Conservation (phyloP, 371 early-diverging fungal genomes). For the Mucor piriformis region DNA sequence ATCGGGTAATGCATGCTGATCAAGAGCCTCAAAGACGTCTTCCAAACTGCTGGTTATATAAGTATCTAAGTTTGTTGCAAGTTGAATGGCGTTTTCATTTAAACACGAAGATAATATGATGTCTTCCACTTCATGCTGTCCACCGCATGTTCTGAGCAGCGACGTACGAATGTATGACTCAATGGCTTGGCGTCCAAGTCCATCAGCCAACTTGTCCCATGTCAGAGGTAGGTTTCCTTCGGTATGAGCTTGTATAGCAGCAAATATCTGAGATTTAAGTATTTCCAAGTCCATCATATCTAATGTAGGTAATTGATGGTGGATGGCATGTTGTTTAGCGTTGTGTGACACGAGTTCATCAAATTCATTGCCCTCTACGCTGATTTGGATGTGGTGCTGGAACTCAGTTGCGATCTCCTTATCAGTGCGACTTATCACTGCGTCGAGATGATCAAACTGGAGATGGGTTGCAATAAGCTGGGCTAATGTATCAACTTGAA, state of each 20-base stretch:
- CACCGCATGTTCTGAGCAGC: constrained; percentile 19
- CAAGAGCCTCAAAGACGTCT: constrained; percentile 31
- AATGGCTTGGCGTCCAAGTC: constrained; percentile 26
- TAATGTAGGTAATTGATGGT: constrained; percentile 24
- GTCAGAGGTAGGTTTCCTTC: constrained; percentile 39
- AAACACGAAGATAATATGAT: constrained; percentile 31
- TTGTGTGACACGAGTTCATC: constrained; percentile 19
- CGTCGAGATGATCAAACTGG: constrained; percentile 36
- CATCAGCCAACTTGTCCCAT: constrained; percentile 39
- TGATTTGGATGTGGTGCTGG: constrained; percentile 39
- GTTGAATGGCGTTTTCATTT: constrained; percentile 19
- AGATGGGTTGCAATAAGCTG: constrained; percentile 31
- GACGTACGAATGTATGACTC: constrained; percentile 27
- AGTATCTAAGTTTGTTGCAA: constrained; percentile 32
- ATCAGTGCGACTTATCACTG: constrained; percentile 38
- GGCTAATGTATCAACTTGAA: constrained; percentile 26
- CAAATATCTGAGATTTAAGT: constrained; percentile 45
- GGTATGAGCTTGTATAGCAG: constrained; percentile 47
- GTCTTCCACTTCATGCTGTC: constrained; percentile 4
- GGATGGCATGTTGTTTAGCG: constrained; percentile 20
- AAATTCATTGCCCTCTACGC: constrained; percentile 13
- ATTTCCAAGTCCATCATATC: constrained; percentile 46
- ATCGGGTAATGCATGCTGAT: constrained; percentile 35
- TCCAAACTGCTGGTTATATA: constrained; percentile 29
- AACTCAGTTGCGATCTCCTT: constrained; percentile 37